Evolutionary conservation across 202 grass and related monocot species (phyloP).

Genomic region (Panicum virgatum): DNA sequence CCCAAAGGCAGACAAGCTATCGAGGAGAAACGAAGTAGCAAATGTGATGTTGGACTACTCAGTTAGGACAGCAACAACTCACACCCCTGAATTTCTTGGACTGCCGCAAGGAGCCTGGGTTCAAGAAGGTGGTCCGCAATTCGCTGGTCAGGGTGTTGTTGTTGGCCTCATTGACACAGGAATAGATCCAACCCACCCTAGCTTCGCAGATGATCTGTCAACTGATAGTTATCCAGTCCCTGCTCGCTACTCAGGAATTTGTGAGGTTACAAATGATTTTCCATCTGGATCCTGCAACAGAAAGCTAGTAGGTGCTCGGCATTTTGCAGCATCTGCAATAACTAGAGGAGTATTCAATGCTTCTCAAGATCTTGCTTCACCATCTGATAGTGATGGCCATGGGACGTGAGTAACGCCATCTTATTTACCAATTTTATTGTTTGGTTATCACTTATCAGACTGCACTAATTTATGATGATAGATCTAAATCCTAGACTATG

Average conservation of each 20-base stretch:
- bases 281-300: constrained; percentile 97
- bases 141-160: constrained; percentile 83
- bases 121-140: constrained; percentile 84
- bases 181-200: constrained; percentile 88
- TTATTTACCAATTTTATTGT: constrained; percentile 10
- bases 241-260: constrained; percentile 79
- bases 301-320: constrained; percentile 95
- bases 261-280: constrained; percentile 96
- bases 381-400: constrained; percentile 94
- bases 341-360: constrained; percentile 89
- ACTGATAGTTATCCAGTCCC: constrained; percentile 79
- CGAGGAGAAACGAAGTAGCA: constrained; percentile 74
- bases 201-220: constrained; percentile 76
- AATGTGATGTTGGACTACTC: constrained; percentile 90
- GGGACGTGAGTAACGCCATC: constrained; percentile 72
- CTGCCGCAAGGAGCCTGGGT: constrained; percentile 88
- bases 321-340: constrained; percentile 99
- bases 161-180: constrained; percentile 94
- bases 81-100: constrained; percentile 95
- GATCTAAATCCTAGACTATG: constrained; percentile 4
- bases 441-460: neutral
- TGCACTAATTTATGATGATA: neutral
- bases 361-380: constrained; percentile 91
- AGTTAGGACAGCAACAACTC: constrained; percentile 87
- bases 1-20: constrained; percentile 81